Evolutionary conservation across 2,329 filamentous ascomycete species (phyloP), one percentile per base, ranked within the genome.

Genomic region (Penicillium occitanis): DNA sequence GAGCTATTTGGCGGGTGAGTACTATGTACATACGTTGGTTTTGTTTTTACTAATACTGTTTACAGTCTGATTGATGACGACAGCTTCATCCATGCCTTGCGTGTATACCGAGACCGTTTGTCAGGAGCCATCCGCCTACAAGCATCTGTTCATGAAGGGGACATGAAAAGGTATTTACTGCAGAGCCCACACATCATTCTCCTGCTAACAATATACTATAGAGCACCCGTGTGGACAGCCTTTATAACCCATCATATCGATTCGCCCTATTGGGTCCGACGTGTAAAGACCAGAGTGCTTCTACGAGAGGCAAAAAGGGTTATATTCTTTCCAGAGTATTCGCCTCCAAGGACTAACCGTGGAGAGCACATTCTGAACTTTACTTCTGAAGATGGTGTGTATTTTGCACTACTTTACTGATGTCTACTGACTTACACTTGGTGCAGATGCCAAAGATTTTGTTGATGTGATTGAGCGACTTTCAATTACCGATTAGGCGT

Each of bases 141-240:
- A 71, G 84, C 84, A n/a, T 84, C 84, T 0, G 77, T 86, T 40
- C 79, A 82, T 33, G 77, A 81, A 30, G 86, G 86, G 0, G 79
- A 81, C 1, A 80, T 84, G 75, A 81, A 83, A 69, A 78, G 80
- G 80, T 82, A 75, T 72, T 66, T n/a, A 53, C 8, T 25, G 37
- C 25, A 37, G 14, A 55, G 2, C 3, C 28, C 33, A 37, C 19
- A 17, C 5, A 50, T 37, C 11, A 37, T 57, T 10, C 14, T 28
- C 22, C 17, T 61, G 22, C 35, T 61, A 19, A 33, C 13, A 19
- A 13, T 19, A 4, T 48, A 42, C 2, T 1, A 19, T 59, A 82
- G 81, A 22, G 83, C 85, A 2, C 86, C 87, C 0, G 83, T 88
- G 64, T 89, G 87, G 87, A 89, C 86, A 2, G 84, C 84, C 0